phyloP scores from a whole-genome alignment of 495 filamentous ascomycete species.

The Lasiosphaeria ovina region DNA sequence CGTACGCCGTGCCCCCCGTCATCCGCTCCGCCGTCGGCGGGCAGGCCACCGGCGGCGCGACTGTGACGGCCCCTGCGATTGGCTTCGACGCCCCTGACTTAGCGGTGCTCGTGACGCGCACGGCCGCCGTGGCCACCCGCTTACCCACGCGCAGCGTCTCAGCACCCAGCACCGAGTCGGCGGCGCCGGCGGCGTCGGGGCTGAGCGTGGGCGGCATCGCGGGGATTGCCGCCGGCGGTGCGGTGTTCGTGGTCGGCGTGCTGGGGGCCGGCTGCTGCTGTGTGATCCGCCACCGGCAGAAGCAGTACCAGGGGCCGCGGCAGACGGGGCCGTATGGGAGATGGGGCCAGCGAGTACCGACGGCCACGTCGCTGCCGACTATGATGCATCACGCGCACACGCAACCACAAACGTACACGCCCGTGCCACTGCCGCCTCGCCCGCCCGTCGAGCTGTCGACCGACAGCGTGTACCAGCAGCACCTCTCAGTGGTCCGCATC shows the following conservation, averaged over 20 bases:
- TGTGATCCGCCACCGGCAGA: conserved; percentile 15
- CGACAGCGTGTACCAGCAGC: no score
- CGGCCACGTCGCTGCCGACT: no score
- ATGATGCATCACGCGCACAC: no score
- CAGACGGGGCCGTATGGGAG: not conserved
- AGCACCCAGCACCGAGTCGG: not conserved
- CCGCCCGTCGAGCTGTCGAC: no score
- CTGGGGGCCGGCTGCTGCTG: conserved; percentile 12
- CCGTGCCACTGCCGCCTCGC: no score
- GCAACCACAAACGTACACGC: no score
- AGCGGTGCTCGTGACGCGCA: conserved; percentile 19
- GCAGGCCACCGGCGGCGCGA: conserved; percentile 14
- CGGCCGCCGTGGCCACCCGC: conserved; percentile 5
- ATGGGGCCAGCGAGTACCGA: no score
- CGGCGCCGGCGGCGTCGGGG: not conserved
- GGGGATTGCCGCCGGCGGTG: conserved; percentile 17
- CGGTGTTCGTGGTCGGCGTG: not conserved
- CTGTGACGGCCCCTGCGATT: conserved; percentile 3
- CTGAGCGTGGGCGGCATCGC: conserved; percentile 16
- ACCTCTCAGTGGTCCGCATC: no score
- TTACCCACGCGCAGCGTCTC: conserved; percentile 16
- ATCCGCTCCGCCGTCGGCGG: conserved; percentile 18
- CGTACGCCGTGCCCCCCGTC: conserved; percentile 18
- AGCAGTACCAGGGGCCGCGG: conserved; percentile 14
- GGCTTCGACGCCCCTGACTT: conserved; percentile 20